These are phyloP conservation scores for Phaeotremella skinneri DNA, from an alignment of 768 basidiomycete genomes.

Conservation along the genomic window DNA sequence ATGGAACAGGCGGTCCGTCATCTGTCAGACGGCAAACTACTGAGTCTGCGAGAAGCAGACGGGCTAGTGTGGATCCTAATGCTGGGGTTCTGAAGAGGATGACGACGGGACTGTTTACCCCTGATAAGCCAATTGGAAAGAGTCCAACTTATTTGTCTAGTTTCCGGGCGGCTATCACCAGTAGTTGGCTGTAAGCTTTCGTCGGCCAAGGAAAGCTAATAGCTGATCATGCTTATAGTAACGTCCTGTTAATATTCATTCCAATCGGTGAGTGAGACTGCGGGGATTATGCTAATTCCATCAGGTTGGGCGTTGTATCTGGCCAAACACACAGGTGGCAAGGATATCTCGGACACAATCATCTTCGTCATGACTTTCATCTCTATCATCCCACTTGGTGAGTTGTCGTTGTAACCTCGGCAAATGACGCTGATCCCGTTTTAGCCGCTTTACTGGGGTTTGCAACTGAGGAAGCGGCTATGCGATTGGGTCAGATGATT, in stretches of 20 bases:
- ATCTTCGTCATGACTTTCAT: constrained; percentile 58
- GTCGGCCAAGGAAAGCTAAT: constrained; percentile 17
- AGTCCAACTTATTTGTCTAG: constrained; percentile 35
- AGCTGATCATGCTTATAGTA: constrained; percentile 50
- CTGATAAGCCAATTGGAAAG: constrained; percentile 41
- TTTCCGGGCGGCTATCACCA: constrained; percentile 38
- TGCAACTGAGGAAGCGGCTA: constrained; percentile 60
- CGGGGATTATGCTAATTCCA: constrained; percentile 20
- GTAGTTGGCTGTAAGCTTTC: constrained; percentile 42
- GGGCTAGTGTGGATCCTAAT: constrained; percentile 20
- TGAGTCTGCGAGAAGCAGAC: not conserved
- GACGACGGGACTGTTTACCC: constrained; percentile 48
- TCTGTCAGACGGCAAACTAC: not conserved
- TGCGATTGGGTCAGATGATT: constrained; percentile 55
- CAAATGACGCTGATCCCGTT: not conserved
- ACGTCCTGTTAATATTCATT: constrained; percentile 57
- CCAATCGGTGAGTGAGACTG: constrained; percentile 52
- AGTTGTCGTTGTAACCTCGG: constrained; percentile 12
- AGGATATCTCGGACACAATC: constrained; percentile 53
- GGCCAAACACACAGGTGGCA: constrained; percentile 52
- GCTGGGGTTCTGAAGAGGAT: constrained; percentile 40
- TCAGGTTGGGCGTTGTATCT: constrained; percentile 56
- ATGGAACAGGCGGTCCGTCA: not conserved
- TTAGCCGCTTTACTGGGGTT: constrained; percentile 57
- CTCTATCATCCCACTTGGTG: constrained; percentile 57